Base-by-base conservation (phyloP, 345 rosid genomes). In the Gossypium arboreum region DNA sequence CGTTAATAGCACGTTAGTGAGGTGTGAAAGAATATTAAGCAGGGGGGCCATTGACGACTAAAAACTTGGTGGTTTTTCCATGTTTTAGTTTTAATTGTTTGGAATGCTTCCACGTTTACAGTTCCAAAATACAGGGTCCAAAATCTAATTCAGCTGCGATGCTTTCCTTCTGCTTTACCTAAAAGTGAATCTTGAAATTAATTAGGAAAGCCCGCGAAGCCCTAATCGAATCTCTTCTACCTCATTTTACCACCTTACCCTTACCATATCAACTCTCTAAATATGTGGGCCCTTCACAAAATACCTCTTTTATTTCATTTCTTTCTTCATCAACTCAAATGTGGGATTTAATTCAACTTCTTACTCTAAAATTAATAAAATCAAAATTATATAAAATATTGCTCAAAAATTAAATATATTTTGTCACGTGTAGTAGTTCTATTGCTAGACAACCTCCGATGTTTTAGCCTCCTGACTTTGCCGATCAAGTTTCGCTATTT, bases 101-200 rank as follows among this genome's bases (percentile, higher is more conserved):
- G 67, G 25, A 20, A 48, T 45, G 55, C 68, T 51, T 75, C 79
- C 81, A 81, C 84, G 81, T 81, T 51, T 29, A 12, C 75, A 41
- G 76, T 25, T 74, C 75, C 57, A 67, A 51, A 71, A 77, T 43
- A 24, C 52, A 24, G 44, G 72, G 78, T 66, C 78, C 51, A 72
- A 29, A 69, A 71, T 10, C 52, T 6, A 12, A 57, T 18, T 56
- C 12, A 45, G 50, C n/a, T 41, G 41, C 9, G 20, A 56, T 18
- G 20, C 62, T 22, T 43, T 41, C 75, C 6, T 4, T 34, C 39
- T 43, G 63, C 13, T 20, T 22, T 25, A 55, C 62, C 58, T 55
- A 25, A 24, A 24, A 25, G 39, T 12, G 64, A 59, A 2, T 56
- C 60, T 8, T 20, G 4, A 12, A 18, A 20, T 9, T 20, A 25